Evolutionary conservation across 345 rosid genomes (phyloP).

Genomic region (Jatropha curcas): DNA sequence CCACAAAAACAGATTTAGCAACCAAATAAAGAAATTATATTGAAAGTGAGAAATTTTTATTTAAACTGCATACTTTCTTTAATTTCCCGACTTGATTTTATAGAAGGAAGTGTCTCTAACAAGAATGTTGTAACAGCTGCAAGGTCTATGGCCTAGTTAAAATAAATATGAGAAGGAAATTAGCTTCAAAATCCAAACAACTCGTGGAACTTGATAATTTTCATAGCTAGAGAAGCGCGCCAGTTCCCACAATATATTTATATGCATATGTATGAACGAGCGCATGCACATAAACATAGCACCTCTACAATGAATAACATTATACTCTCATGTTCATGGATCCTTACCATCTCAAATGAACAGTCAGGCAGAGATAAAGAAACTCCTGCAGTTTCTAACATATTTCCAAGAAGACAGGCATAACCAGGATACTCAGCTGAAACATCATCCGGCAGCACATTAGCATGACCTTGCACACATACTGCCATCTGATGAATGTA

Average conservation of each 20-base stretch:
- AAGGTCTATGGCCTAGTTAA: conserved; percentile 70
- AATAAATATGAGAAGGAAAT: conserved; percentile 14
- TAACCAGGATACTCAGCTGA: conserved; percentile 64
- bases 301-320: not conserved
- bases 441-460: conserved; percentile 63
- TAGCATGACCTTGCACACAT: conserved; percentile 54
- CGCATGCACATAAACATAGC: not conserved
- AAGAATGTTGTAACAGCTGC: conserved; percentile 75
- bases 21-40: not conserved
- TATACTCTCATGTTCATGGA: not conserved
- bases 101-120: conserved; percentile 74
- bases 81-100: conserved; percentile 51
- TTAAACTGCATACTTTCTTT: conserved; percentile 54
- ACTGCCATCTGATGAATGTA: conserved; percentile 79
- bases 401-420: conserved; percentile 92
- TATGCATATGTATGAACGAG: not conserved
- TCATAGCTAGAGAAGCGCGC: not conserved
- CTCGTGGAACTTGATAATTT: too few species aligned
- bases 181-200: conserved; percentile 14
- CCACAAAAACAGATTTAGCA: not conserved
- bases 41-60: not conserved
- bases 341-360: conserved; percentile 73
- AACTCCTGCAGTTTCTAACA: conserved; percentile 77
- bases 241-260: not conserved
- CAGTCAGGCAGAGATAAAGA: conserved; percentile 74